Evolutionary conservation across 2,329 filamentous ascomycete species (phyloP), one percentile per base, ranked within the genome.

Genomic region (Tolypocladium nubicola): DNA sequence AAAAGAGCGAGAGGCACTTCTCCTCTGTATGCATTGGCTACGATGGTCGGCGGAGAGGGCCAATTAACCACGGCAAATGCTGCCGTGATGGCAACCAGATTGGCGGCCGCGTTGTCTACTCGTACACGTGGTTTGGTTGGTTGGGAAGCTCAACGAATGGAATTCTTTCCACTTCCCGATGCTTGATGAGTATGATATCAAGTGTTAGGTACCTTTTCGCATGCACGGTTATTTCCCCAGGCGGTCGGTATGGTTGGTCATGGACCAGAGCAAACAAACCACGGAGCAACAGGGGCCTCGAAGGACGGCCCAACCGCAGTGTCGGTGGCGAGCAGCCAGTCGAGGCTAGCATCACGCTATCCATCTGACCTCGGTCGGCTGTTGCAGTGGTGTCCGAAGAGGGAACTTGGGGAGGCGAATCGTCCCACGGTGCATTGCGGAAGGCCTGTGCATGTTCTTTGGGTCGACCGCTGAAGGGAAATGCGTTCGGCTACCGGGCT

Each of bases 401-500:
- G 55, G 11, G 30, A 37, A 23, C 40, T 33, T 10, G 55, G 21
- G 38, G 37, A 52, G 49, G n/a, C 30, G 55, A 41, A 35, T 40
- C 21, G 53, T 50, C 30, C 7, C 14, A 30, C 23, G 47, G 47
- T 50, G 47, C 47, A 30, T 26, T 8, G 8, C 30, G 30, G 30
- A 30, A 35, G 45, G 16, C 19, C 26, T 33, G 47, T 13, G 47
- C 41, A n/a, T 52, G 33, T 37, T 26, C 23, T 14, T 47, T 16
- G 43, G 47, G 30, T 13, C 47, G 47, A 9, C 9, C 19, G 47
- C 26, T 35, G 19, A 7, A 35, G 47, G 14, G 30, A 13, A 13
- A n/a, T 33, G 47, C 47, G 26, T 49, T 49, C 7, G 50, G 55
- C 53, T 57, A 57, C 55, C 59, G 53, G 59, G 59, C 45, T 61